Base-by-base conservation (phyloP, 2,329 filamentous ascomycete genomes). In the Colletotrichum tabaci region DNA sequence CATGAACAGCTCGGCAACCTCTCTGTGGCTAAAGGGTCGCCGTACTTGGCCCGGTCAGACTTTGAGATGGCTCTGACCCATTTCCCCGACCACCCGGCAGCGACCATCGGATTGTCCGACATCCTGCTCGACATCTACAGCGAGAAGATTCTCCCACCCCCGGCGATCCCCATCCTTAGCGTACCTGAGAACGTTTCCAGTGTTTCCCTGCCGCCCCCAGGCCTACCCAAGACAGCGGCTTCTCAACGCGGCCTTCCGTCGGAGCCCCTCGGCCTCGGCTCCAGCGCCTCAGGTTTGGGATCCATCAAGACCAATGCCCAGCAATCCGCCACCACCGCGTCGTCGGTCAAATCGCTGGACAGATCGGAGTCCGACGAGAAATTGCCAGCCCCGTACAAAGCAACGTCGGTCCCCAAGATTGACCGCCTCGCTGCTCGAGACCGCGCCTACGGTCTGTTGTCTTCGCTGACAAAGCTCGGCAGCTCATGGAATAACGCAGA, bases 401-500 rank as follows among this genome's bases (percentile, higher is more conserved):
- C 84, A 50, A 87, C 86, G 63, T 90, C 91, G 1, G 87, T 95
- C 4, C 93, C 92, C 18, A 88, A 92, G 18, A 86, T 94, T 44
- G 95, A 96, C 80, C 90, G 95, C 13, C 89, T 98, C n/a, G 94
- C 95, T 4, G 94, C 95, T 18, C 91, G 96, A 23, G 96, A 98
- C 79, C 89, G 96, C 61, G 96, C 96, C 0, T 96, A 95, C 78
- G 93, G 92, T 15, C 87, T 99, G 18, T 86, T 99, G 3, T 93
- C 93, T 0, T 90, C 91, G 0, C 84, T 98, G 64, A 98, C 95
- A 2, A 97, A 95, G 80, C 88, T 95, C 10, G 96, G 96, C 10
- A 87, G 86, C 15, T 94, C 94, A 0, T 99, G 96, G 96, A 96
- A 98, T 81, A 90, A 92, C 79, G 91, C 94, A 0, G 96, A 98